Percentiles rank a stretch among this genome's conserved stretches.
These are phyloP conservation scores for Fistulifera pelliculosa DNA, from an alignment of 108 stramenopile genomes.

Conservation along the genomic window DNA sequence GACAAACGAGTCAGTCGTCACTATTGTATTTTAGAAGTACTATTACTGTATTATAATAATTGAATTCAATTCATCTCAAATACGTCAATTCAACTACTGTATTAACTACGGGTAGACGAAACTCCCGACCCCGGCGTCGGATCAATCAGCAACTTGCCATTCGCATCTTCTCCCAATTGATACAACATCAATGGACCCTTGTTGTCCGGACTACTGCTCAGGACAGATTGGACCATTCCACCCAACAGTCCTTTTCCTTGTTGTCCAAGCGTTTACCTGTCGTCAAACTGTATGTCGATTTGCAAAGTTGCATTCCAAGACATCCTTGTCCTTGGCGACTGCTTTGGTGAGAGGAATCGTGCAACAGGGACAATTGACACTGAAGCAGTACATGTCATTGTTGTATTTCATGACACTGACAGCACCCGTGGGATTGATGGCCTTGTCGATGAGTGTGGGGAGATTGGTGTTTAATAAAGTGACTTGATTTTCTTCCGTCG, in stretches of 20 bases:
- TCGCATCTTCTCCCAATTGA: constrained; percentile 54
- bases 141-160: constrained; percentile 43
- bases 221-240: constrained; percentile 38
- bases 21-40: no score
- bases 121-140: no score
- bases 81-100: no score
- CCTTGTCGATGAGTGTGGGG: constrained; percentile 47
- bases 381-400: constrained; percentile 52
- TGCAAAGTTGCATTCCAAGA: constrained; percentile 46
- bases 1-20: no score
- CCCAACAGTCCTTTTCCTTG: constrained; percentile 38
- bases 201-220: constrained; percentile 31
- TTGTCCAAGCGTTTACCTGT: constrained; percentile 40
- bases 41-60: no score
- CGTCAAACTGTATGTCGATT: constrained; percentile 59
- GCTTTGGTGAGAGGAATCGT: constrained; percentile 74
- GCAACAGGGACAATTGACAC: constrained; percentile 47
- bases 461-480: constrained; percentile 19
- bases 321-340: constrained; percentile 1
- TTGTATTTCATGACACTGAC: constrained; percentile 57
- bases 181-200: constrained; percentile 36
- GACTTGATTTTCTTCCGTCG: constrained; percentile 45
- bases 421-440: constrained; percentile 71
- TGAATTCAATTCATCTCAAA: no score
- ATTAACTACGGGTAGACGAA: no score